Conservation (phyloP, 257 asterid species). For the Solanum acaule region DNA sequence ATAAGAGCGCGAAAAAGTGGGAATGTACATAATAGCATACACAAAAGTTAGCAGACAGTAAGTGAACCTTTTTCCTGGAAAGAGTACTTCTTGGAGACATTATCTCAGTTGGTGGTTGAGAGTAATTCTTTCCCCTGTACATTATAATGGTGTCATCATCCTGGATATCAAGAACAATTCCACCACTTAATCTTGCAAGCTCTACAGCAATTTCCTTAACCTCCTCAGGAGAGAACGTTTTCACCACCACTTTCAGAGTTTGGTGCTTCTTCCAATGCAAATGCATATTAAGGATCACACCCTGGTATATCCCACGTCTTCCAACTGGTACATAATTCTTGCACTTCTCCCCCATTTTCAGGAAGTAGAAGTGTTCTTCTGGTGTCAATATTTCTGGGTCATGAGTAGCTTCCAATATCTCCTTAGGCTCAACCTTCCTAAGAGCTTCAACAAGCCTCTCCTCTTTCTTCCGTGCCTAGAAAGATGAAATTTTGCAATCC, state of each 20-base stretch:
- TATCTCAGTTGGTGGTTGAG: slow-evolving; percentile 97
- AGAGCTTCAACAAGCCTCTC: slow-evolving; percentile 67
- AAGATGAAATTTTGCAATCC: neutral
- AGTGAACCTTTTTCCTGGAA: slow-evolving; percentile 72
- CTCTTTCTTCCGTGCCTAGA: slow-evolving; percentile 80
- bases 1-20: neutral
- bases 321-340: slow-evolving; percentile 97
- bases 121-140: slow-evolving; percentile 94
- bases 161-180: slow-evolving; percentile 91
- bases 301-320: slow-evolving; percentile 86
- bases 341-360: slow-evolving; percentile 91
- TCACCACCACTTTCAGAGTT: slow-evolving; percentile 78
- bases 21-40: neutral
- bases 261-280: slow-evolving; percentile 99
- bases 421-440: slow-evolving; percentile 79
- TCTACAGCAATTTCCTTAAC: slow-evolving; percentile 84
- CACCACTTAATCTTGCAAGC: slow-evolving; percentile 90
- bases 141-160: slow-evolving; percentile 71
- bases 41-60: neutral
- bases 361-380: slow-evolving; percentile 91
- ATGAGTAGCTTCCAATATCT: slow-evolving; percentile 59
- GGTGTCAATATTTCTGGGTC: slow-evolving; percentile 99
- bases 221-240: slow-evolving; percentile 84
- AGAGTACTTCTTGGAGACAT: slow-evolving; percentile 92
- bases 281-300: slow-evolving; percentile 96